A percentile compares a stretch with the other conserved stretches of the same genome.
These are phyloP conservation scores for Aureobasidium sp. DNA, from an alignment of 2,329 filamentous ascomycete genomes.

Conservation along the genomic window DNA sequence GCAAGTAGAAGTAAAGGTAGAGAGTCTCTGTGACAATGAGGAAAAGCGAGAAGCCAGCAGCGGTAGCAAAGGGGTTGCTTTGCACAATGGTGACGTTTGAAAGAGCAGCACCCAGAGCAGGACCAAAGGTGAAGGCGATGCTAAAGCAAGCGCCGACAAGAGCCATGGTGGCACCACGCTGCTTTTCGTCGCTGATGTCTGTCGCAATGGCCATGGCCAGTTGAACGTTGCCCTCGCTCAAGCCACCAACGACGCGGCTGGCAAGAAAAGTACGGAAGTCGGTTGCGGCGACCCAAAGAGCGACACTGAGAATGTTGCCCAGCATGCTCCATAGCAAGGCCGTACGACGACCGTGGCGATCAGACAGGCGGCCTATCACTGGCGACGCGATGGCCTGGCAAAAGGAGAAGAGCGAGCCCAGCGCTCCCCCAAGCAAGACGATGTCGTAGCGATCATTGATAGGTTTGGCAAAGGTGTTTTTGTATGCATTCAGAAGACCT, in stretches of 20 bases:
- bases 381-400: conserved; percentile 90
- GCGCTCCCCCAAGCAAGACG: conserved; percentile 83
- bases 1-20: conserved; percentile 77
- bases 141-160: conserved; percentile 95
- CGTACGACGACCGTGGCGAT: conserved; percentile 77
- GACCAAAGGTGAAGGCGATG: conserved; percentile 93
- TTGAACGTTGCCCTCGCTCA: conserved; percentile 96
- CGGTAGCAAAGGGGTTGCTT: conserved; percentile 88
- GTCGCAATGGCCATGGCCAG: conserved; percentile 93
- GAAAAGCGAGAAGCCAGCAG: conserved; percentile 77
- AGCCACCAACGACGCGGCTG: conserved; percentile 82
- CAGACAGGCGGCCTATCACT: conserved; percentile 80
- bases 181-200: conserved; percentile 82
- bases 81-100: conserved; percentile 69
- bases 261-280: conserved; percentile 95
- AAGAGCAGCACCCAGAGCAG: conserved; percentile 81
- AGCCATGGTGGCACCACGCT: conserved; percentile 87
- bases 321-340: conserved; percentile 86
- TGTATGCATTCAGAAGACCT: conserved; percentile 83
- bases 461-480: conserved; percentile 80
- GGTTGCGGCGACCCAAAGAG: conserved; percentile 86
- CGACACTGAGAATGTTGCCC: conserved; percentile 87
- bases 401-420: conserved; percentile 88
- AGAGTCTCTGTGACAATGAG: conserved; percentile 80
- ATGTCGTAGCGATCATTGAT: conserved; percentile 98